These are phyloP conservation scores for Astragalus glycyphyllos DNA, from an alignment of 306 rosid species.

Conservation along the genomic window DNA sequence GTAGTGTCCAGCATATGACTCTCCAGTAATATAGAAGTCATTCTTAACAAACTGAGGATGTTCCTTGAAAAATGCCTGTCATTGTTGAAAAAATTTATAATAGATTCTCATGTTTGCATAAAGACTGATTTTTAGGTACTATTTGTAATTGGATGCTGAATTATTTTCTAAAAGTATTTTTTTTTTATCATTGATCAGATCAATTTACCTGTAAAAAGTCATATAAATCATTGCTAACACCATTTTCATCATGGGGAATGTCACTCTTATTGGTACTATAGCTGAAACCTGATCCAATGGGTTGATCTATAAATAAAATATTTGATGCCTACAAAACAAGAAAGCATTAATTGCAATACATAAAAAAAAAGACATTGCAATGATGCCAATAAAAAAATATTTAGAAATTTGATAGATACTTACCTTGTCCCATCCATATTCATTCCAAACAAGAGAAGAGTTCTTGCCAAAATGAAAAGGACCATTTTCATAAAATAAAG, in stretches of 20 bases:
- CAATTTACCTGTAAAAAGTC: constrained; percentile 84
- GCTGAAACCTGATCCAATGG: constrained; percentile 92
- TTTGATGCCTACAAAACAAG: constrained; percentile 71
- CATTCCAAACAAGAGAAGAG: constrained; percentile 82
- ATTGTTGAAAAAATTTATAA: background rate
- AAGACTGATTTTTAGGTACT: too few species aligned
- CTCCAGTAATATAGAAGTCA: constrained; percentile 91
- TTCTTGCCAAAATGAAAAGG: constrained; percentile 74
- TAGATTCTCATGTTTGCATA: too few species aligned
- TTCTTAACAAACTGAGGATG: constrained; percentile 71
- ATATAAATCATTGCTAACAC: constrained; percentile 81
- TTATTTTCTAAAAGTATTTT: too few species aligned
- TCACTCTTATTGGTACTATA: constrained; percentile 67
- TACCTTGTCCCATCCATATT: constrained; percentile 94
- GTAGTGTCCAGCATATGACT: constrained; percentile 95
- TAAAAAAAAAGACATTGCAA: background rate
- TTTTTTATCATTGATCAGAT: constrained; percentile 14
- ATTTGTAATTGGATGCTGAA: too few species aligned
- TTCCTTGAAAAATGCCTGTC: constrained; percentile 80
- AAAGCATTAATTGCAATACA: background rate
- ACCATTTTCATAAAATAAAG: constrained; percentile 93
- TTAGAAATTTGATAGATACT: background rate
- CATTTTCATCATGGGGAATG: constrained; percentile 79
- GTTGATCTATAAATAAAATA: constrained; percentile 86
- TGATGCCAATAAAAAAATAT: too few species aligned